A percentile compares a stretch with the other conserved stretches of the same genome.
phyloP scores from a whole-genome alignment of 129 eudicot species.

The Rutidosis leptorrhynchoides region DNA sequence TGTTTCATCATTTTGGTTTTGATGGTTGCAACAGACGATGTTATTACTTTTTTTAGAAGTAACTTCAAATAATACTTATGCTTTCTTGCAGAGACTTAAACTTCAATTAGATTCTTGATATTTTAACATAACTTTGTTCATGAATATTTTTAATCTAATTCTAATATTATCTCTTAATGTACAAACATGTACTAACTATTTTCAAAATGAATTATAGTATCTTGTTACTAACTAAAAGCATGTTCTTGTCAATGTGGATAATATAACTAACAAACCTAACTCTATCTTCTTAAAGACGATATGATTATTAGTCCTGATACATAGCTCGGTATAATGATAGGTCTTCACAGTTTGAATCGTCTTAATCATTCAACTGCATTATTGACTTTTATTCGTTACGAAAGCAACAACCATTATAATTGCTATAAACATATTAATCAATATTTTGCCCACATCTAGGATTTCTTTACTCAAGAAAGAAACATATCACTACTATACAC shows the following conservation, averaged over 20 bases:
- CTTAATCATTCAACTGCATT: background rate
- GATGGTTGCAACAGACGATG: too few species aligned
- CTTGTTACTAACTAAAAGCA: background rate
- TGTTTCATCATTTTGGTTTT: background rate
- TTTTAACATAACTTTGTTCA: background rate
- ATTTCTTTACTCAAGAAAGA: background rate
- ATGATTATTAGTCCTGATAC: background rate
- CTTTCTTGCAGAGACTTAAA: background rate
- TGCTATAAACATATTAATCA: background rate
- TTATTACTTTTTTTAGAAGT: too few species aligned
- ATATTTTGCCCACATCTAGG: slow-evolving; percentile 7
- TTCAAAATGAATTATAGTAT: background rate
- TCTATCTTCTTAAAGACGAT: background rate
- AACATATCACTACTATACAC: slow-evolving; percentile 16
- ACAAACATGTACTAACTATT: too few species aligned
- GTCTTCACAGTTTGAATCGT: background rate
- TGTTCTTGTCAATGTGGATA: background rate
- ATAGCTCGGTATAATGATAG: background rate
- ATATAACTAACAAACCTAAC: background rate
- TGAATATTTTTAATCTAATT: background rate
- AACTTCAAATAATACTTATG: background rate
- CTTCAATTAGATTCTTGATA: background rate
- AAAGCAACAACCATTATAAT: background rate
- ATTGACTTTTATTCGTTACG: background rate
- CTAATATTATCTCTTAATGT: too few species aligned